Percentiles rank a stretch among this genome's conserved stretches.
These are phyloP conservation scores for Pleomassaria siparia DNA, from an alignment of 2,329 filamentous ascomycete genomes.

Conservation along the genomic window DNA sequence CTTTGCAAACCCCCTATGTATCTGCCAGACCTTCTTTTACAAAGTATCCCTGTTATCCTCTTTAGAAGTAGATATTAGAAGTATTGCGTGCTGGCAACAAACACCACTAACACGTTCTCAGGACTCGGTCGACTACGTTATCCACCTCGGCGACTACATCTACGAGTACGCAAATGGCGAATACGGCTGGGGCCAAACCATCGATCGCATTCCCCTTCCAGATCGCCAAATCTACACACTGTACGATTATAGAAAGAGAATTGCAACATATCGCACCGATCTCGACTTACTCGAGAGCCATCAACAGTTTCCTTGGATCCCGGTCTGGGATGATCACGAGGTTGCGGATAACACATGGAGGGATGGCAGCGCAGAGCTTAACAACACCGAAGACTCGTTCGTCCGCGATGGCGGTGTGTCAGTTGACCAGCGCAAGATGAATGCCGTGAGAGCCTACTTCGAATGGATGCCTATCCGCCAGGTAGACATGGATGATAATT, in stretches of 20 bases:
- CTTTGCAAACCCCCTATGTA: too few relatives aligned
- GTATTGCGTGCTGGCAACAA: too few relatives aligned
- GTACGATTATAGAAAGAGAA: constrained; percentile 49
- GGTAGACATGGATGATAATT: constrained; percentile 42
- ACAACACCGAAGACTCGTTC: constrained; percentile 49
- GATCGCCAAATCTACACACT: constrained; percentile 44
- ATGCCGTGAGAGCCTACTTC: constrained; percentile 49
- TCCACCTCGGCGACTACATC: constrained; percentile 48
- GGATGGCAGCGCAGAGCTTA: constrained; percentile 43
- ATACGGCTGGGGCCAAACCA: constrained; percentile 38
- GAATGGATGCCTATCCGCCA: constrained; percentile 45
- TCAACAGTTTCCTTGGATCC: constrained; percentile 47
- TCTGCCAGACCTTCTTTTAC: too few relatives aligned
- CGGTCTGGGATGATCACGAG: constrained; percentile 44
- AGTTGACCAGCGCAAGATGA: constrained; percentile 51
- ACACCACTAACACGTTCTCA: constrained; percentile 20
- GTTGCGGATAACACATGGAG: constrained; percentile 46
- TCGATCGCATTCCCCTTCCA: constrained; percentile 36
- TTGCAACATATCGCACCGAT: constrained; percentile 46
- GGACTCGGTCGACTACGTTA: constrained; percentile 47
- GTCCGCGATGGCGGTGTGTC: constrained; percentile 41
- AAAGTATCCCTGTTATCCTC: too few relatives aligned
- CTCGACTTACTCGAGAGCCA: constrained; percentile 44
- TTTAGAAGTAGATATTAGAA: too few relatives aligned
- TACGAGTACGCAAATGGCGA: constrained; percentile 45